A percentile compares a stretch with the other conserved stretches of the same genome.
phyloP scores from a whole-genome alignment of 2,329 filamentous ascomycete species.

The Thielaviopsis musarum region DNA sequence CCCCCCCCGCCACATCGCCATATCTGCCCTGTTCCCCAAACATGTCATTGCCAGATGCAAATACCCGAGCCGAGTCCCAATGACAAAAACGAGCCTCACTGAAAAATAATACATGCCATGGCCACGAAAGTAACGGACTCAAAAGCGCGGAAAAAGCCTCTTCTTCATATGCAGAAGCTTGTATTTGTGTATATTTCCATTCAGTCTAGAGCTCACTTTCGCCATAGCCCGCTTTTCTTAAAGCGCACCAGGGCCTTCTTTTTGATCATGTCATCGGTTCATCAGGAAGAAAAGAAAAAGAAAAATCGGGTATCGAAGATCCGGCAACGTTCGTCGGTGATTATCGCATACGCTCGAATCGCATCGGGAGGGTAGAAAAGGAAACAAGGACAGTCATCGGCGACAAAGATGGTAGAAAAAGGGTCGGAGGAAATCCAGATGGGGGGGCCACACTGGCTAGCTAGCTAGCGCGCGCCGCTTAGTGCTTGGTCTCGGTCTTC shows the following conservation, averaged over 20 bases:
- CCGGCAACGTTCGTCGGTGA: background rate
- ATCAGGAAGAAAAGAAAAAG: background rate
- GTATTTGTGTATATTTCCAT: too few species aligned
- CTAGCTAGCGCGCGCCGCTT: background rate
- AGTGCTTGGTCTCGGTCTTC: conserved; percentile 11
- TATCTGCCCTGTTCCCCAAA: too few species aligned
- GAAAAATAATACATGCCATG: too few species aligned
- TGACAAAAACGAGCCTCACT: too few species aligned
- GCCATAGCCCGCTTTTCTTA: background rate
- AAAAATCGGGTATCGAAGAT: background rate
- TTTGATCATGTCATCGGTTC: background rate
- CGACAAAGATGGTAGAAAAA: background rate
- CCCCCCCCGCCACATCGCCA: too few species aligned
- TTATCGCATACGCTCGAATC: background rate
- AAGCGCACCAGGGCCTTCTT: background rate
- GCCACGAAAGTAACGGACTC: too few species aligned
- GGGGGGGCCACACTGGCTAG: background rate
- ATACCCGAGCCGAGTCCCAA: too few species aligned
- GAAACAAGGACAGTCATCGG: background rate
- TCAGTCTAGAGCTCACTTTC: background rate
- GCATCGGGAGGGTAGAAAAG: background rate
- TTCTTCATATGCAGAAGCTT: too few species aligned
- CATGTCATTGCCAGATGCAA: too few species aligned
- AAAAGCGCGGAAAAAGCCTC: too few species aligned
- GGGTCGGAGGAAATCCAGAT: background rate